Evolutionary conservation across 176 grass and related monocot species (phyloP).

Genomic region (Raddia guianensis): DNA sequence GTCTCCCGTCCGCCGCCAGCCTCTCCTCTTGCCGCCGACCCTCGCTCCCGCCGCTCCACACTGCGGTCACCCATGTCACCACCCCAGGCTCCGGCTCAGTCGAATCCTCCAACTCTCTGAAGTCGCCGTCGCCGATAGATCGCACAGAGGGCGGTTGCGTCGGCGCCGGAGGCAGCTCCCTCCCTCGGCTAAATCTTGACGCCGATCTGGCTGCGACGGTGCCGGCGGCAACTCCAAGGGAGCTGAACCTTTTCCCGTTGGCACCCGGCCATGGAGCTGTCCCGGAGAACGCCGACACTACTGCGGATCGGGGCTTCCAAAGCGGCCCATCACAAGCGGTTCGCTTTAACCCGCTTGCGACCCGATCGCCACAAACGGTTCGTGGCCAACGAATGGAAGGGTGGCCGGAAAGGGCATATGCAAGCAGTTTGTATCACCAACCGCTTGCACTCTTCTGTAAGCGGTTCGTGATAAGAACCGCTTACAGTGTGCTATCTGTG

Average conservation of each 20-base stretch:
- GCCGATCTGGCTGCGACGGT: not conserved
- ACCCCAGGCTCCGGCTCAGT: not conserved
- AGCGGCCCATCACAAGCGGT: too few species aligned
- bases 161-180: not conserved
- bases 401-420: too few species aligned
- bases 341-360: too few species aligned
- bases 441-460: too few species aligned
- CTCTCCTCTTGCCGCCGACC: too few species aligned
- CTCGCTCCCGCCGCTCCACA: not conserved
- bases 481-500: too few species aligned
- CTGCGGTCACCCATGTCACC: not conserved
- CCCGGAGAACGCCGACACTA: not conserved
- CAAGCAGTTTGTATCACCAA: too few species aligned
- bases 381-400: too few species aligned
- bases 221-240: not conserved
- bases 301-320: too few species aligned
- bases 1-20: too few species aligned
- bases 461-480: too few species aligned
- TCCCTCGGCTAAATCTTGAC: not conserved
- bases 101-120: not conserved
- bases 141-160: not conserved
- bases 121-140: not conserved
- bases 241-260: not conserved
- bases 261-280: not conserved
- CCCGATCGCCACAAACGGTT: too few species aligned